Evolutionary conservation across 768 basidiomycete species (phyloP), one percentile per base, ranked within the genome.

Genomic region (Boletus huronensis): DNA sequence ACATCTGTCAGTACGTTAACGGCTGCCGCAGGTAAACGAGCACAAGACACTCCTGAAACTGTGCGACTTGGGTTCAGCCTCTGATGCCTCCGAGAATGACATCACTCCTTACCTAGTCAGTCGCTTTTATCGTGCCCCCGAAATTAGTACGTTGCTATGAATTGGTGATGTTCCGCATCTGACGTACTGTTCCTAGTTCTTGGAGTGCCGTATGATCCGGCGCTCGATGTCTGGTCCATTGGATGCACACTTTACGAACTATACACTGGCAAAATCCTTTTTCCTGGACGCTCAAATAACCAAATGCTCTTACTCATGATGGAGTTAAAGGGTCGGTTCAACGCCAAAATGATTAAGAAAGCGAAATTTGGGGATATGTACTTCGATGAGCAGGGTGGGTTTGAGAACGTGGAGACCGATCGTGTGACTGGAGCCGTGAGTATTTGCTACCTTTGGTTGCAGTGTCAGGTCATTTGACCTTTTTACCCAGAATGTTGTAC

Each of bases 301-400:
- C 95, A 98, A 65, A 98, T 98, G 96, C 77, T 98, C 19, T 78
- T 93, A 52, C 83, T 91, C 53, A 97, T 98, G 90, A 98, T 98
- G 94, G 96, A 98, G 70, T 78, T 97, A 54, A 95, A 92, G 70
- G 95, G 97, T 34, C 81, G 93, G 46, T 90, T 98, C 75, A 95
- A 93, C 66, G 79, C 83, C 59, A 93, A 93, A 73, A 85, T 93
- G 84, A 88, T 98, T 71, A 97, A 96, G 75, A 93, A 88, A 67
- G 90, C 90, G 1, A 87, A 88, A 67, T 98, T 98, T 72, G 92
- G 90, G 1, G 87, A 92, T 47, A 73, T 88, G 62, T 96, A 94
- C 65, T 99, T 98, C 60, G 95, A 98, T 64, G 94, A 97, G 47
- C 85, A 89, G 77, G 86, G 90, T 46, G 88, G 82, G 28, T 98